These are phyloP conservation scores for Phytophthora pini DNA, from an alignment of 352 stramenopile species.

Conservation along the genomic window DNA sequence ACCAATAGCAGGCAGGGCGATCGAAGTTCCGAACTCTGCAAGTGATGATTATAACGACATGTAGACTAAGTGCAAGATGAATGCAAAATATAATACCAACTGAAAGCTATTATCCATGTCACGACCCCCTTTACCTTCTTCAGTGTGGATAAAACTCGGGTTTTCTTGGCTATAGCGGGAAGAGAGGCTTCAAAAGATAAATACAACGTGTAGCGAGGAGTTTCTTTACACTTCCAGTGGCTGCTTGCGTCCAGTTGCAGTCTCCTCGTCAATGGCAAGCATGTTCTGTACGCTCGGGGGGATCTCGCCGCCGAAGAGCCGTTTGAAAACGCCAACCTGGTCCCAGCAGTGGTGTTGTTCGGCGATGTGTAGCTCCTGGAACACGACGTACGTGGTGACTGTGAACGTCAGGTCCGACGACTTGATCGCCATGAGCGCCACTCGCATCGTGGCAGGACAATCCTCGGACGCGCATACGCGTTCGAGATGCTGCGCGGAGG, in stretches of 20 bases:
- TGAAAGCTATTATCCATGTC: constrained; percentile 5
- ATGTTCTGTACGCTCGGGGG: constrained; percentile 61
- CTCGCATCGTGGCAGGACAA: constrained; percentile 70
- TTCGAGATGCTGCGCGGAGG: constrained; percentile 62
- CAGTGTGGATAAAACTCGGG: background rate
- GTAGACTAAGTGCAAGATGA: background rate
- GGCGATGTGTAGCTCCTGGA: constrained; percentile 71
- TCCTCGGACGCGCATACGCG: constrained; percentile 73
- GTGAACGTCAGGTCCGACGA: constrained; percentile 86
- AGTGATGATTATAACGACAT: background rate
- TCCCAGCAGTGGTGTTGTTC: constrained; percentile 87
- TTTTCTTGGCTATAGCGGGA: background rate
- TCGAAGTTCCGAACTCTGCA: background rate
- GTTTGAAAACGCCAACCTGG: constrained; percentile 84
- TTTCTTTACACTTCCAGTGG: constrained; percentile 40
- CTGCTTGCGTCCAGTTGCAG: constrained; percentile 31
- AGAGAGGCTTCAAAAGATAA: constrained; percentile 20
- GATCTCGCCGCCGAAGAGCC: constrained; percentile 81
- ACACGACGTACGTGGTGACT: constrained; percentile 86
- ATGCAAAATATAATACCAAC: constrained; percentile 8
- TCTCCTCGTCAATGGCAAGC: constrained; percentile 60
- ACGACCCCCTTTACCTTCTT: background rate
- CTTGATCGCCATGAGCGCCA: constrained; percentile 77
- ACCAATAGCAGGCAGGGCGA: constrained; percentile 5
- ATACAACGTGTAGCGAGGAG: constrained; percentile 18